Evolutionary conservation across 768 basidiomycete species (phyloP).

Genomic region (Termitomyces sp.): DNA sequence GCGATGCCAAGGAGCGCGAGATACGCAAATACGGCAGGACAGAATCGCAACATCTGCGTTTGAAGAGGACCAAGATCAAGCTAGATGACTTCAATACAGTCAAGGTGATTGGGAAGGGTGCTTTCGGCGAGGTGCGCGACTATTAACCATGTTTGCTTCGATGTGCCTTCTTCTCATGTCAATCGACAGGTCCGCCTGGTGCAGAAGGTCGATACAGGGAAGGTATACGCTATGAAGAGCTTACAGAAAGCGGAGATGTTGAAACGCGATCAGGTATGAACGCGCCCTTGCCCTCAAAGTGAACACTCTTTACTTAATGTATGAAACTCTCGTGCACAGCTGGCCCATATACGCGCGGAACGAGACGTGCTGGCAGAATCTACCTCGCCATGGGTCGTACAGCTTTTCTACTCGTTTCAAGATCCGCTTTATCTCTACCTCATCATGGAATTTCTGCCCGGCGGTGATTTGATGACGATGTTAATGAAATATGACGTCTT

Average conservation of each 20-base stretch:
- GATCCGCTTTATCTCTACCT: slow-evolving; percentile 94
- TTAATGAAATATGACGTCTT: slow-evolving; percentile 99
- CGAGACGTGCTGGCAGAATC: slow-evolving; percentile 95
- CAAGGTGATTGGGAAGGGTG: slow-evolving; percentile 98
- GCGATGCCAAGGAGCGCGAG: slow-evolving; percentile 86
- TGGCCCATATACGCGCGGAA: slow-evolving; percentile 96
- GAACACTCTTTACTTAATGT: background rate
- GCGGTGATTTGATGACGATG: slow-evolving; percentile 99
- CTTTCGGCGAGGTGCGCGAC: slow-evolving; percentile 84
- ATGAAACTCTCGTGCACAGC: slow-evolving; percentile 38
- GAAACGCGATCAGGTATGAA: slow-evolving; percentile 91
- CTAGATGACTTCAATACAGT: slow-evolving; percentile 92
- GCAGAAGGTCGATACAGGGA: slow-evolving; percentile 95
- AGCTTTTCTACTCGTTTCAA: slow-evolving; percentile 97
- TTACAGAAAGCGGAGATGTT: slow-evolving; percentile 98
- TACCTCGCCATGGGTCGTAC: slow-evolving; percentile 96
- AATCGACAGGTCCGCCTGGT: slow-evolving; percentile 76
- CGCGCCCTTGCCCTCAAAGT: background rate
- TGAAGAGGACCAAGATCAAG: slow-evolving; percentile 90
- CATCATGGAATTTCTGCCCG: slow-evolving; percentile 84
- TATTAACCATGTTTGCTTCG: background rate
- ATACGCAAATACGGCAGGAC: slow-evolving; percentile 81
- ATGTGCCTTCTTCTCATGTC: background rate
- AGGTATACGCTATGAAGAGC: slow-evolving; percentile 99
- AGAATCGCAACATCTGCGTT: slow-evolving; percentile 86